Evolutionary conservation across 805 yeast species (phyloP).

Genomic region (Vanderwaltozyma tropicalis): DNA sequence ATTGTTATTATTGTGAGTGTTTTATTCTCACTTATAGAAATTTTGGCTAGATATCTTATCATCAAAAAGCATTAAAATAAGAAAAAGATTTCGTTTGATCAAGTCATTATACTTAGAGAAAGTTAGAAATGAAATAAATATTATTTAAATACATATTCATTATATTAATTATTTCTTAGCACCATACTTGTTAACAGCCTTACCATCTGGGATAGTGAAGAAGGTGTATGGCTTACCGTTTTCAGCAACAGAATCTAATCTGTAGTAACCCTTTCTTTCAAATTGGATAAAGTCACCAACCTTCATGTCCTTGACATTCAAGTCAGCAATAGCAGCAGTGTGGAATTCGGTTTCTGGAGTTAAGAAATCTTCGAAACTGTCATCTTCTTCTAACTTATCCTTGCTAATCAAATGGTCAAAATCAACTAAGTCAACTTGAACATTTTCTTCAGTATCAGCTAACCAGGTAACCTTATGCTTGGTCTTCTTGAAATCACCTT

Average conservation of each 20-base stretch:
- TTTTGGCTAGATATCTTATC: conserved; percentile 46
- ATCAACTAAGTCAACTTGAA: conserved; percentile 70
- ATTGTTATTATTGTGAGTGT: conserved; percentile 70
- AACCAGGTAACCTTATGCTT: conserved; percentile 93
- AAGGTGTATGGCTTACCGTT: conserved; percentile 61
- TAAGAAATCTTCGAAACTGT: conserved; percentile 82
- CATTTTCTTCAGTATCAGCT: conserved; percentile 66
- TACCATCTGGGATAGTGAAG: conserved; percentile 95
- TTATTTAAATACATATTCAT: neutral
- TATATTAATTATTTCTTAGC: conserved; percentile 39
- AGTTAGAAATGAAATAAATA: neutral
- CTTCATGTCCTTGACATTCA: conserved; percentile 64
- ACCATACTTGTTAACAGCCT: conserved; percentile 66
- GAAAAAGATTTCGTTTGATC: neutral
- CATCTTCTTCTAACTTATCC: conserved; percentile 91
- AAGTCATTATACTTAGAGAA: neutral
- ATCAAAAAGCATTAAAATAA: conserved; percentile 18
- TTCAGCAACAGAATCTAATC: conserved; percentile 51
- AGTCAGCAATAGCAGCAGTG: conserved; percentile 66
- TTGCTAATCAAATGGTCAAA: conserved; percentile 92
- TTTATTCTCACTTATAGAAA: conserved; percentile 64
- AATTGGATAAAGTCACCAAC: conserved; percentile 86
- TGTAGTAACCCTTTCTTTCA: conserved; percentile 94
- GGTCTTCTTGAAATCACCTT: conserved; percentile 95
- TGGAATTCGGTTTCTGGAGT: conserved; percentile 83